These are phyloP conservation scores for Hypomontagnella monticulosa DNA, from an alignment of 495 filamentous ascomycete genomes.

Conservation along the genomic window DNA sequence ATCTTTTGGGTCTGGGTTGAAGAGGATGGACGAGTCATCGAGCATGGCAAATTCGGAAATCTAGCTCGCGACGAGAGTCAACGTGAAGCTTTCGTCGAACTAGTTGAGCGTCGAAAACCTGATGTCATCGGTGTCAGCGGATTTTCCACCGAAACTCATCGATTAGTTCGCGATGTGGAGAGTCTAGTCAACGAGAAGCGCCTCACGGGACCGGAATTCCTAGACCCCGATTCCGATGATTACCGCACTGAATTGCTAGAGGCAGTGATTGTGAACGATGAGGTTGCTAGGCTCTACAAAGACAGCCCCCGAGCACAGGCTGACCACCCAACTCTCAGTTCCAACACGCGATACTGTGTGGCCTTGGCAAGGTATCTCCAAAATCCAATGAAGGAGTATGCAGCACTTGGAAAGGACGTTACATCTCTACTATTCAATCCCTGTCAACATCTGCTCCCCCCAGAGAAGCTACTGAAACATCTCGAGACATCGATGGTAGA, in stretches of 20 bases:
- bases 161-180: constrained; percentile 79
- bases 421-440: constrained; percentile 86
- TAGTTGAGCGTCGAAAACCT: constrained; percentile 78
- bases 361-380: constrained; percentile 90
- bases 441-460: constrained; percentile 85
- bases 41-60: constrained; percentile 85
- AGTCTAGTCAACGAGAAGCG: constrained; percentile 77
- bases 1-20: constrained; percentile 93
- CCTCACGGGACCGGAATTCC: constrained; percentile 76
- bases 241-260: constrained; percentile 80
- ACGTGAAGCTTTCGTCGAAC: constrained; percentile 72
- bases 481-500: constrained; percentile 96
- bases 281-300: constrained; percentile 93
- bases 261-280: constrained; percentile 92
- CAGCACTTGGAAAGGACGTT: constrained; percentile 86
- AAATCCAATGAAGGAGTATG: constrained; percentile 94
- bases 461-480: constrained; percentile 83
- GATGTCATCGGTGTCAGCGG: constrained; percentile 92
- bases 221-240: constrained; percentile 67
- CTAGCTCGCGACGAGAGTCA: constrained; percentile 75
- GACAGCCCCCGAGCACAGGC: constrained; percentile 81
- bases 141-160: constrained; percentile 88
- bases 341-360: constrained; percentile 86
- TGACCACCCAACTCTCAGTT: constrained; percentile 81
- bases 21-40: constrained; percentile 87